Evolutionary conservation across 2,329 filamentous ascomycete species (phyloP), one percentile per base, ranked within the genome.

Genomic region (Paecilomyces sp.): DNA sequence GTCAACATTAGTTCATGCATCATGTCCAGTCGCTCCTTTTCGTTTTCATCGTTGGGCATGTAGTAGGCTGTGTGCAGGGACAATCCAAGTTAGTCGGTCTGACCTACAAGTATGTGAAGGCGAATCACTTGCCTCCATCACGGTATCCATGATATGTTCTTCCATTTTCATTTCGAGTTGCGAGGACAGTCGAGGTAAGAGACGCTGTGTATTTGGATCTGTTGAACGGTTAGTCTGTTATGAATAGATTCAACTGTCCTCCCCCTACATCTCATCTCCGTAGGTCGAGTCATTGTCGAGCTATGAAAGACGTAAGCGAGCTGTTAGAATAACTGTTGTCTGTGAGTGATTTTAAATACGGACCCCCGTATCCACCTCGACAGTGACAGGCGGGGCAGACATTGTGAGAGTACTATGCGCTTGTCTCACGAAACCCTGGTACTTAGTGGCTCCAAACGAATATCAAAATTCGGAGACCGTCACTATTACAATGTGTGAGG

Each of bases 31-130:
- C 59, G 59, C 11, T 63, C 60, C 55, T 57, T 60, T 55, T 64
- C 57, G 55, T 62, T 61, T 52, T 67, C 67, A 54, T 66, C 63
- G 34, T 65, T 65, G 13, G 63, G 64, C 13, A 60, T 47, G 47
- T 64, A 60, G 50, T 56, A 47, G 41, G 41, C 41, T 47, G 57
- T 61, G n/a, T 11, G 15, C 11, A n/a, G 15, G 24, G 22, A 25
- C 7, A 25, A 25, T 24, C 11, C 3, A 13, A 11, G 22, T 25
- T 18, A 25, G 24, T 13, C 11, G 51, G 5, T 15, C 9, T 12
- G 30, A 7, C 13, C 25, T n/a, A n/a, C 28, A 11, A 18, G 41
- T 47, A 9, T 9, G 6, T 8, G 18, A 18, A 18, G n/a, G 8
- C 41, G n/a, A 18, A 55, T 24, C 25, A 55, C 54, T 55, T 36